phyloP scores from a whole-genome alignment of 2,329 filamentous ascomycete species.

The Catunica adiposa region DNA sequence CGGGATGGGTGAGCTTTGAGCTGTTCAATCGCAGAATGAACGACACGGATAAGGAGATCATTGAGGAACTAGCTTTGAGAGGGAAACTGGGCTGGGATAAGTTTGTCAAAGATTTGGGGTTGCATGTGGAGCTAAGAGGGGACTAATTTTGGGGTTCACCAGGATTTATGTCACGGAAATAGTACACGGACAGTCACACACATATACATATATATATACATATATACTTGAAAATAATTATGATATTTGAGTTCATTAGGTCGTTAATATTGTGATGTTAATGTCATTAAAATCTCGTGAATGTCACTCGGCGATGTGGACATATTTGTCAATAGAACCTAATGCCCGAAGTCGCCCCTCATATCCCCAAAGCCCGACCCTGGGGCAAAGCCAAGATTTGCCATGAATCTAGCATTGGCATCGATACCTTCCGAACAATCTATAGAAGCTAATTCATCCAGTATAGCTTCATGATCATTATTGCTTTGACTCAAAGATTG shows the following conservation, averaged over 20 bases:
- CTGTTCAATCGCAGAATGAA: constrained; percentile 47
- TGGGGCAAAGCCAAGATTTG: constrained; percentile 47
- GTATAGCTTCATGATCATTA: constrained; percentile 33
- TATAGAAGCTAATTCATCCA: constrained; percentile 35
- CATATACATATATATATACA: not conserved
- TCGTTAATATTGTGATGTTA: too few species aligned
- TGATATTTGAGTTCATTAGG: constrained; percentile 7
- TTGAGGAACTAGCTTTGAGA: constrained; percentile 38
- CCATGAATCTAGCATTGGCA: constrained; percentile 46
- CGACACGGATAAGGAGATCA: constrained; percentile 32
- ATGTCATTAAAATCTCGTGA: too few species aligned
- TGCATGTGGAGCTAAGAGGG: constrained; percentile 2
- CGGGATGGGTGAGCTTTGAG: constrained; percentile 57
- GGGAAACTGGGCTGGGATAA: constrained; percentile 35
- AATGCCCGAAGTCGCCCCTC: constrained; percentile 24
- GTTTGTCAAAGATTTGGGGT: constrained; percentile 24
- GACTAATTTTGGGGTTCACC: constrained; percentile 28
- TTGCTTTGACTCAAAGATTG: too few species aligned
- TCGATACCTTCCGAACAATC: constrained; percentile 33
- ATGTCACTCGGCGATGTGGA: not conserved
- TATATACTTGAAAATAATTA: not conserved
- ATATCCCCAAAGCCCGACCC: constrained; percentile 42
- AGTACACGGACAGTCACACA: constrained; percentile 19
- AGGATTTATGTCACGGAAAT: not conserved
- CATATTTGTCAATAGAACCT: not conserved